A percentile compares a stretch with the other conserved stretches of the same genome.
These are phyloP conservation scores for Solanum pinnatisectum DNA, from an alignment of 257 asterid genomes.

Conservation along the genomic window DNA sequence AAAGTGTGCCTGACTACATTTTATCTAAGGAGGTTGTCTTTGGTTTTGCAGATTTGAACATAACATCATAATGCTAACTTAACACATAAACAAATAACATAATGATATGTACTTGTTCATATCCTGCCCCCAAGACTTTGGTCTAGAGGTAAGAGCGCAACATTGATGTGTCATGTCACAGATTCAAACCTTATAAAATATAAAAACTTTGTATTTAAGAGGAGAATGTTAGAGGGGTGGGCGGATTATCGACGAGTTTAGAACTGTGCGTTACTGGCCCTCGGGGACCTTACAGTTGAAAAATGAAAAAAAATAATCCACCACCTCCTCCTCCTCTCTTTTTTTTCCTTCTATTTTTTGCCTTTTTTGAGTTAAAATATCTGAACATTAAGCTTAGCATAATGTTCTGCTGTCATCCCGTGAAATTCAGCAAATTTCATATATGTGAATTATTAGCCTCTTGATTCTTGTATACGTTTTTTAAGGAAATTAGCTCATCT, in stretches of 20 bases:
- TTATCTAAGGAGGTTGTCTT: background rate
- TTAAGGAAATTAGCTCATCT: background rate
- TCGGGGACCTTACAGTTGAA: background rate
- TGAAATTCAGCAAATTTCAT: background rate
- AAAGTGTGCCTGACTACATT: background rate
- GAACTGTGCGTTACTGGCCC: background rate
- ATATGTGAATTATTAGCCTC: background rate
- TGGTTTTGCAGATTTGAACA: background rate
- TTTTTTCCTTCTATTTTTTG: background rate
- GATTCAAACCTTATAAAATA: background rate
- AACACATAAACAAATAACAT: background rate
- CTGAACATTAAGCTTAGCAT: background rate
- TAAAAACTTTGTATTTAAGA: background rate
- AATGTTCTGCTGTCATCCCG: background rate
- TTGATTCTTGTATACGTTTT: background rate
- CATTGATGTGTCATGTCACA: background rate
- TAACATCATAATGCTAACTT: background rate
- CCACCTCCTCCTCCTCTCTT: background rate
- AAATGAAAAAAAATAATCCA: background rate
- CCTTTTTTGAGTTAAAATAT: background rate
- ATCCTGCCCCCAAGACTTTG: background rate
- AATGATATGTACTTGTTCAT: background rate
- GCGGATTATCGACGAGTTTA: background rate
- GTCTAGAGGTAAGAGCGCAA: background rate
- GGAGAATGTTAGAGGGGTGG: background rate